Percentiles rank a stretch among this genome's conserved stretches.
Conservation (phyloP, 305 asterid species). For the Salvia sclarea region DNA sequence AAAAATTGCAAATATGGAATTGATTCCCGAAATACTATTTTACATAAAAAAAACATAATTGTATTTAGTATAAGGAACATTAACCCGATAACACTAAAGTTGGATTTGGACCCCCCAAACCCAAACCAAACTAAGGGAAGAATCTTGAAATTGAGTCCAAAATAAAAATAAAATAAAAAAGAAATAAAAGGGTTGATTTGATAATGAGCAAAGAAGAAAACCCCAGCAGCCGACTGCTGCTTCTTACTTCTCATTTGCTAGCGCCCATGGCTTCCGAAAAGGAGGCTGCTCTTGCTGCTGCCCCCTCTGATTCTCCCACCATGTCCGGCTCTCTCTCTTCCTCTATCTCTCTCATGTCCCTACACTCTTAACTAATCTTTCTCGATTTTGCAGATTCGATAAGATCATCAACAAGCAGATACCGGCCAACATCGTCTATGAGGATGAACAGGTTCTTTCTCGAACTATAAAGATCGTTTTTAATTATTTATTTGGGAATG, state of each 20-base stretch:
- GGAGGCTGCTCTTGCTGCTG: constrained; percentile 79
- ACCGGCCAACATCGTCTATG: constrained; percentile 64
- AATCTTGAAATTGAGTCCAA: neutral
- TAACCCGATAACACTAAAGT: too few relatives aligned
- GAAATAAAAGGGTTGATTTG: neutral
- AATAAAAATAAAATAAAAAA: neutral
- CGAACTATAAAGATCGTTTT: neutral
- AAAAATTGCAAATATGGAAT: neutral
- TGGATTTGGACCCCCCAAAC: neutral
- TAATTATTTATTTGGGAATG: neutral
- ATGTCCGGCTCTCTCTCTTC: constrained; percentile 35
- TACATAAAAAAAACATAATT: neutral
- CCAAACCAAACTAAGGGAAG: too few relatives aligned
- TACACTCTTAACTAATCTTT: neutral
- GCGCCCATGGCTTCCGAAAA: constrained; percentile 81
- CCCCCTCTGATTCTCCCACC: constrained; percentile 75
- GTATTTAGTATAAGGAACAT: neutral
- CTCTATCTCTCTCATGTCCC: neutral
- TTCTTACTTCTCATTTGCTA: constrained; percentile 39
- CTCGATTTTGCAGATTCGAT: constrained; percentile 62
- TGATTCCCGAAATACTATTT: too few relatives aligned
- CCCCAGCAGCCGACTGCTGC: constrained; percentile 42
- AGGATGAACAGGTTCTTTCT: constrained; percentile 69
- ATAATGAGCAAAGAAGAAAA: constrained; percentile 25
- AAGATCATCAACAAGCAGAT: constrained; percentile 80